Conservation (phyloP, 352 stramenopile species). For the Globisporangium megalacanthum region DNA sequence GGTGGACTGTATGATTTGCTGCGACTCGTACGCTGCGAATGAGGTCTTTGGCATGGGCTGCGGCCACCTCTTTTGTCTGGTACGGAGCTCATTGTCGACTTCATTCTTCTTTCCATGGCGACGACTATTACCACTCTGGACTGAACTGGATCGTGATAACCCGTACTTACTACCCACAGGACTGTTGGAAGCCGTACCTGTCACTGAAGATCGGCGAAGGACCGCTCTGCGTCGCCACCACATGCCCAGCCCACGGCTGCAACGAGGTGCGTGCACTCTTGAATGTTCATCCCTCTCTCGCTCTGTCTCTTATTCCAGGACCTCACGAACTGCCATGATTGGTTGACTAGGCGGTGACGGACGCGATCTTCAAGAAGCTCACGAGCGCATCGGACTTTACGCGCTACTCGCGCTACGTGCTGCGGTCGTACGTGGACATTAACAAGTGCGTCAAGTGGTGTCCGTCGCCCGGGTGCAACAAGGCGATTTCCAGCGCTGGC, state of each 20-base stretch:
- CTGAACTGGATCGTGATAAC: not conserved
- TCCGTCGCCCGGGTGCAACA: slow-evolving; percentile 93
- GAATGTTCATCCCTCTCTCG: not conserved
- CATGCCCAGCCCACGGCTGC: slow-evolving; percentile 94
- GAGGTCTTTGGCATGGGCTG: slow-evolving; percentile 94
- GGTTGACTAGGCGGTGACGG: slow-evolving; percentile 41
- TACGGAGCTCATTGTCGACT: slow-evolving; percentile 39
- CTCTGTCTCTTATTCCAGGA: too few relatives aligned
- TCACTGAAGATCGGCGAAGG: slow-evolving; percentile 90
- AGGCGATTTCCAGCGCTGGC: slow-evolving; percentile 87
- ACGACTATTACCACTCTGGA: not conserved
- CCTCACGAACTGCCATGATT: too few relatives aligned
- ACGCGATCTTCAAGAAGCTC: slow-evolving; percentile 68
- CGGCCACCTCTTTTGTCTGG: slow-evolving; percentile 94
- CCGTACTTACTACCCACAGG: slow-evolving; percentile 16
- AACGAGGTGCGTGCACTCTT: slow-evolving; percentile 75
- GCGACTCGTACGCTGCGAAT: slow-evolving; percentile 76
- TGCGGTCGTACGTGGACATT: slow-evolving; percentile 97
- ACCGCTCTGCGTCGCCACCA: slow-evolving; percentile 90
- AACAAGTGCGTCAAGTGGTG: slow-evolving; percentile 97
- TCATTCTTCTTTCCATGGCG: not conserved
- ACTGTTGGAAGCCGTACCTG: slow-evolving; percentile 85
- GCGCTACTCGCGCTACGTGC: slow-evolving; percentile 91
- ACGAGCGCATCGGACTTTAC: slow-evolving; percentile 62
- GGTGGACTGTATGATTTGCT: slow-evolving; percentile 93